Evolutionary conservation across 2,329 filamentous ascomycete species (phyloP).

Genomic region (Pseudogymnoascus sp.): DNA sequence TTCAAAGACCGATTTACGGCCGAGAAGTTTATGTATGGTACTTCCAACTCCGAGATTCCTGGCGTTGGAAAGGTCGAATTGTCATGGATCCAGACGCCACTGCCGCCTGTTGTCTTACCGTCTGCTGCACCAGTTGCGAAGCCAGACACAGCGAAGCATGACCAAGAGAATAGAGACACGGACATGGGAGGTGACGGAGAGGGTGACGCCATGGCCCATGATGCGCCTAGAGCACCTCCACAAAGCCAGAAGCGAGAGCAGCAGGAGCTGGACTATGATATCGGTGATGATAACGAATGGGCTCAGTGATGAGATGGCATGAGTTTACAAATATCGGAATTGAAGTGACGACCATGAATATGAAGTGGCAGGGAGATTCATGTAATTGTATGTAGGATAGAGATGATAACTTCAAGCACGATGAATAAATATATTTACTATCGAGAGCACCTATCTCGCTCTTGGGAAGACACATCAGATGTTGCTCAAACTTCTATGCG

Average conservation of each 20-base stretch:
- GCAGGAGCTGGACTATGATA: conserved; percentile 34
- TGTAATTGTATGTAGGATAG: conserved; percentile 3
- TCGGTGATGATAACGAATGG: conserved; percentile 36
- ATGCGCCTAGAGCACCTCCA: conserved; percentile 6
- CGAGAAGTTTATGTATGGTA: conserved; percentile 58
- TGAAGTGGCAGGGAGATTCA: neutral
- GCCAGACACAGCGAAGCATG: conserved; percentile 11
- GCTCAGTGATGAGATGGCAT: conserved; percentile 6
- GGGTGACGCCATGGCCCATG: conserved; percentile 26
- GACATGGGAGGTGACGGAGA: conserved; percentile 20
- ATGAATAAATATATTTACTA: neutral
- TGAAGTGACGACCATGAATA: neutral
- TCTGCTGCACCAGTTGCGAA: conserved; percentile 7
- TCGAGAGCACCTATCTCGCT: neutral
- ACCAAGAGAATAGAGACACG: conserved; percentile 17
- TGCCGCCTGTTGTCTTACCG: conserved; percentile 22
- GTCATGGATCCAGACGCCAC: conserved; percentile 46
- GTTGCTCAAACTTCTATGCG: neutral
- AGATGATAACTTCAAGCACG: neutral
- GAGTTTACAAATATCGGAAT: neutral
- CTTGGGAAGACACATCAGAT: neutral
- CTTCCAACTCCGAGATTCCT: conserved; percentile 52
- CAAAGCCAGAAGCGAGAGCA: conserved; percentile 15
- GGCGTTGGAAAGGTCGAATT: conserved; percentile 59
- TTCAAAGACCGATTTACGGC: conserved; percentile 65